These are phyloP conservation scores for Rhododendron griersonianum DNA, from an alignment of 148 eudicot genomes.

Conservation along the genomic window DNA sequence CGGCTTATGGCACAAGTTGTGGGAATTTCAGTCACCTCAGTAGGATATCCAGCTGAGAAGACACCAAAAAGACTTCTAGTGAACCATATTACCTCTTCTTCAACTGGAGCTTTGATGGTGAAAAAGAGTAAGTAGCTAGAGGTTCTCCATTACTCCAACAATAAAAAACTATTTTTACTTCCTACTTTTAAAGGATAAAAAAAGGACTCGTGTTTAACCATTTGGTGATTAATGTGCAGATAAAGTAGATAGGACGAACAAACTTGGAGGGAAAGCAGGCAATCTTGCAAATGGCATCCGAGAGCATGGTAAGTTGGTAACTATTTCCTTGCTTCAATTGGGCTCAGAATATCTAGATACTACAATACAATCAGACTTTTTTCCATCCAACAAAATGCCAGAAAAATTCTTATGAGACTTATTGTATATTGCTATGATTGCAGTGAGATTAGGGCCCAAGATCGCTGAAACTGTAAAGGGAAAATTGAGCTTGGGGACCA, in stretches of 20 bases:
- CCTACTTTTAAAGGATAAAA: not conserved
- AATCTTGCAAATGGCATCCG: conserved; percentile 6
- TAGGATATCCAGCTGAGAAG: conserved; percentile 5
- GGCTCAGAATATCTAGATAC: not conserved
- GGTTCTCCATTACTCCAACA: not conserved
- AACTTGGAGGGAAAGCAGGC: not conserved
- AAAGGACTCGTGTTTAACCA: not conserved
- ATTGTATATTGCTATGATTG: not conserved
- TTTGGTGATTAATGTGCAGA: not conserved
- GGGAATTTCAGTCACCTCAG: conserved; percentile 8
- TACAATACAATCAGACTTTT: not conserved
- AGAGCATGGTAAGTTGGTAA: conserved; percentile 4
- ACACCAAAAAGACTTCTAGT: conserved; percentile 7
- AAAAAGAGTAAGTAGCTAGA: conserved; percentile 12
- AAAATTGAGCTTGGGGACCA: conserved; percentile 41
- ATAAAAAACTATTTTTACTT: not conserved
- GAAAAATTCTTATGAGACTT: not conserved
- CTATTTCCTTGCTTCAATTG: not conserved
- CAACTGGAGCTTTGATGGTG: conserved; percentile 12
- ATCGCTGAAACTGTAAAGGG: conserved; percentile 27
- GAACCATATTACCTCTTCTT: conserved; percentile 5
- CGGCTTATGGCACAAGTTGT: conserved; percentile 4
- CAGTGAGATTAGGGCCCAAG: conserved; percentile 5
- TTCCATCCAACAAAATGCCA: not conserved
- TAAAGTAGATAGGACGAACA: not conserved